A percentile compares a stretch with the other conserved stretches of the same genome.
phyloP scores from a whole-genome alignment of 768 basidiomycete species.

The Pulveroboletus sp. region DNA sequence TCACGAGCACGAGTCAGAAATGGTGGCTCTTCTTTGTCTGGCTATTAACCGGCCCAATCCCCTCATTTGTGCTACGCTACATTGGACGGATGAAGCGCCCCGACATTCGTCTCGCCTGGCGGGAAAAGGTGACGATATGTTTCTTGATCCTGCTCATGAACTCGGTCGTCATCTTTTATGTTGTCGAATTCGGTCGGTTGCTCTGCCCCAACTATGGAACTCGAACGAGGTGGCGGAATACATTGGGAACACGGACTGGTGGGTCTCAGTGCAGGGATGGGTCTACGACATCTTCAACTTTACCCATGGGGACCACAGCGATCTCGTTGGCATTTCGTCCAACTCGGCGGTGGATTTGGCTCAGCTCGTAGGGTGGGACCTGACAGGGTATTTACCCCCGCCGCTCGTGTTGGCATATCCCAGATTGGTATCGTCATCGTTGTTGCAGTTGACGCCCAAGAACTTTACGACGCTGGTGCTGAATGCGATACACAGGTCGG shows the following conservation, averaged over 20 bases:
- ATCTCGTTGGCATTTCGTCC: conserved; percentile 59
- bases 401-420: conserved; percentile 77
- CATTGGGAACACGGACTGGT: conserved; percentile 70
- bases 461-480: conserved; percentile 63
- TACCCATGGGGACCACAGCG: conserved; percentile 79
- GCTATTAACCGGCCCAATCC: conserved; percentile 76
- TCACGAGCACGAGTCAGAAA: conserved; percentile 65
- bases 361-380: conserved; percentile 76
- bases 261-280: conserved; percentile 77
- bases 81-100: conserved; percentile 93
- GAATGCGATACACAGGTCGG: conserved; percentile 75
- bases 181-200: conserved; percentile 79
- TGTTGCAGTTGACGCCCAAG: conserved; percentile 48
- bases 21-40: conserved; percentile 86
- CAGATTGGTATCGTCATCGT: conserved; percentile 59
- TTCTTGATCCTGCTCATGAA: conserved; percentile 80
- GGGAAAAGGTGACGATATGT: conserved; percentile 90
- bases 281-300: conserved; percentile 89
- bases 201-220: conserved; percentile 83
- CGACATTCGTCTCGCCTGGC: conserved; percentile 88
- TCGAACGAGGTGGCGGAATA: conserved; percentile 69
- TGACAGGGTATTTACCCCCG: conserved; percentile 83
- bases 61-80: conserved; percentile 59
- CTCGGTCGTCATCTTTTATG: conserved; percentile 80
- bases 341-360: conserved; percentile 64